Percentiles rank a stretch among this genome's conserved stretches.
These are phyloP conservation scores for Stipa capillata DNA, from an alignment of 176 grass and related monocot genomes.

Conservation along the genomic window DNA sequence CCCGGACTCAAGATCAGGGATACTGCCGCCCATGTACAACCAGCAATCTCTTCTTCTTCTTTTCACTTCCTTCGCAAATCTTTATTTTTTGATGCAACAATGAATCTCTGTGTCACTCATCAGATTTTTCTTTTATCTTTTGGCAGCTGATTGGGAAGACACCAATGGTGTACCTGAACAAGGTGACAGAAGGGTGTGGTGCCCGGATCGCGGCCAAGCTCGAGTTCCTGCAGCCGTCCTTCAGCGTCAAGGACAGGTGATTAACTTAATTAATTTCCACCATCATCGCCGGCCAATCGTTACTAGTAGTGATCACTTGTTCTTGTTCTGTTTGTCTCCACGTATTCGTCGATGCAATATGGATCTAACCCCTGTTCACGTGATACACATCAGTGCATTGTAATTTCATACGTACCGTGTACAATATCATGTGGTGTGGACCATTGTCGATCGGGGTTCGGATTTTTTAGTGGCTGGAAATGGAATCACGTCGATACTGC, in stretches of 20 bases:
- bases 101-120: too few species aligned
- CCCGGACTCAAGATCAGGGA: constrained; percentile 52
- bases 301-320: not conserved
- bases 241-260: constrained; percentile 92
- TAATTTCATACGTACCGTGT: too few species aligned
- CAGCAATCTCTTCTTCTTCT: not conserved
- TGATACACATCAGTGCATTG: too few species aligned
- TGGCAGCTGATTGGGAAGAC: constrained; percentile 79
- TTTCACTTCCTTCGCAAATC: not conserved
- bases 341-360: not conserved
- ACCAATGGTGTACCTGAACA: constrained; percentile 90
- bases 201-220: constrained; percentile 79
- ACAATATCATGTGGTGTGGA: too few species aligned
- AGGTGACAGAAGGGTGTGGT: constrained; percentile 71
- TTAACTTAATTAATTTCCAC: not conserved
- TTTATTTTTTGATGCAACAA: not conserved
- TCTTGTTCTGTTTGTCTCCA: not conserved
- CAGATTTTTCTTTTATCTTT: too few species aligned
- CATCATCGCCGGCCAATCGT: not conserved
- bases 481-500: too few species aligned
- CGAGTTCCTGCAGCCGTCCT: constrained; percentile 84
- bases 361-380: not conserved
- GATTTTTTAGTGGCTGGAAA: too few species aligned
- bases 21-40: constrained; percentile 41
- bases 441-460: too few species aligned